Evolutionary conservation across 495 filamentous ascomycete species (phyloP).

Genomic region (Penicillium samsonianum): DNA sequence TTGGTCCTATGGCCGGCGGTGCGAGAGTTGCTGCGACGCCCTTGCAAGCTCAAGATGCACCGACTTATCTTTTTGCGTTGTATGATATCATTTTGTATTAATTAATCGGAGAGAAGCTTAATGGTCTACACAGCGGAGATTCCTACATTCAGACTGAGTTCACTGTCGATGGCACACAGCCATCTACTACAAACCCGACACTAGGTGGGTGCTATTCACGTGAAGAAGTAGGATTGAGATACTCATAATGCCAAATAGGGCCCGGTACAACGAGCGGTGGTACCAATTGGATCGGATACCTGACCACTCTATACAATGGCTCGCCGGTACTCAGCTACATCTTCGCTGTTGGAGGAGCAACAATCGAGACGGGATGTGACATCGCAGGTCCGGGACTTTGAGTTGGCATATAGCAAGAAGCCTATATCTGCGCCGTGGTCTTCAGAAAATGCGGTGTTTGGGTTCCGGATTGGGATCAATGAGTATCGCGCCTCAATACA

Average conservation of each 20-base stretch:
- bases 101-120: neutral
- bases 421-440: slow-evolving; percentile 59
- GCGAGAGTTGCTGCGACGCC: slow-evolving; percentile 23
- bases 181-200: slow-evolving; percentile 59
- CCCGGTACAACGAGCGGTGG: slow-evolving; percentile 52
- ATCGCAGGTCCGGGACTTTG: slow-evolving; percentile 34
- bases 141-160: slow-evolving; percentile 70
- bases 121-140: slow-evolving; percentile 41
- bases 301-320: slow-evolving; percentile 55
- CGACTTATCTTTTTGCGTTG: slow-evolving; percentile 43
- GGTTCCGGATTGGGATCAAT: slow-evolving; percentile 78
- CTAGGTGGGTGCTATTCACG: slow-evolving; percentile 26
- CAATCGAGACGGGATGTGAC: slow-evolving; percentile 49
- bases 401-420: slow-evolving; percentile 29
- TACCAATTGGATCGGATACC: slow-evolving; percentile 55
- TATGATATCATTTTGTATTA: slow-evolving; percentile 11
- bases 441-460: slow-evolving; percentile 61
- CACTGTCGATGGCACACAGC: slow-evolving; percentile 59
- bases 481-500: slow-evolving; percentile 43
- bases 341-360: slow-evolving; percentile 61
- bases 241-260: slow-evolving; percentile 24
- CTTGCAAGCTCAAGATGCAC: slow-evolving; percentile 6
- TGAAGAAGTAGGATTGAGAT: neutral
- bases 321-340: slow-evolving; percentile 57
- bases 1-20: neutral